Base-by-base conservation (phyloP, 2,329 filamentous ascomycete species). In the Podosphaera xanthii region DNA sequence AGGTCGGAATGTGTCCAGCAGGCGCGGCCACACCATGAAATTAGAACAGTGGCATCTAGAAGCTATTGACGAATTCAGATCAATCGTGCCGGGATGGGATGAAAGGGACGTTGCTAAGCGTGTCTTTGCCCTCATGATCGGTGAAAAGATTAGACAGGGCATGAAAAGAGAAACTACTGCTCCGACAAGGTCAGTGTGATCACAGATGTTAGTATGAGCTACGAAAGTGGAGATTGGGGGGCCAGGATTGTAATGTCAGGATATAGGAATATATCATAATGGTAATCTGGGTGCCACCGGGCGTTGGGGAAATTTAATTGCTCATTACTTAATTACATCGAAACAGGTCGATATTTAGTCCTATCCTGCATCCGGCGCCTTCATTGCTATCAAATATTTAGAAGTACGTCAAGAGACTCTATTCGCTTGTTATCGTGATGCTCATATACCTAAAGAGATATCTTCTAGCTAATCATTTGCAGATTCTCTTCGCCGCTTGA, bases 21-120 rank as follows among this genome's bases (percentile, higher is more conserved):
- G 33, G 4, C 46, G 63, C 35, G 64, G 63, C 6, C 63, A 66
- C 36, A 63, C 58, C 5, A 63, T 68, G 63, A 62, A 54, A 31
- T 61, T 70, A 31, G 63, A 69, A 57, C 67, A 68, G 60, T 70
- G 68, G 68, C 68, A 70, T 64, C 58, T 69, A 30, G 68, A 69
- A 57, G 67, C 62, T 58, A 67, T 70, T 22, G 67, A 67, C 63
- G 65, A 68, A 61, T 70, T 69, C 49, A 56, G 67, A 33, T 62
- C 63, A 1, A 35, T 59, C 3, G 67, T 69, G 30, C 64, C 64
- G 3, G 68, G 68, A 3, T 69, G 68, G 68, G 64, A 69, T 34
- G 68, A 69, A 60, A 63, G 63, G 58, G 62, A 62, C 57, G 62
- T 69, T 59, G 67, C 67, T 9, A 67, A 65, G 63, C 62, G 68